phyloP scores from a whole-genome alignment of 1,139 yeast species.

The Casaregolazyma lundiana region DNA sequence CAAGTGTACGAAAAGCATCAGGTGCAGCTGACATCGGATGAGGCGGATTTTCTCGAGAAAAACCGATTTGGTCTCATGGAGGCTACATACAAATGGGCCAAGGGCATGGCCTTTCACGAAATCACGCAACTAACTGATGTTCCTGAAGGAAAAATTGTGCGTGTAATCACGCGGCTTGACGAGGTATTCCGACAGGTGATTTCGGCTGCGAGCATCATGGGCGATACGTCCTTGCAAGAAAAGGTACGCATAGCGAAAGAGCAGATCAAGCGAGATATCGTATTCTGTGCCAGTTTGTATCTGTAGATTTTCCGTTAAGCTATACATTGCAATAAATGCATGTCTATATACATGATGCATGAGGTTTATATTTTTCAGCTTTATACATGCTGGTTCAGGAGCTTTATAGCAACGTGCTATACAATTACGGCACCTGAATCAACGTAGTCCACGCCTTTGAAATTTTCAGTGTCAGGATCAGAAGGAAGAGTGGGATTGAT shows the following conservation, averaged over 20 bases:
- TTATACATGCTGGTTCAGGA: background rate
- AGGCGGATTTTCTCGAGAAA: conserved; percentile 74
- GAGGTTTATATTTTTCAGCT: conserved; percentile 5
- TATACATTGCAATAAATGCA: background rate
- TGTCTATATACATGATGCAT: conserved; percentile 12
- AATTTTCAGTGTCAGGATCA: conserved; percentile 33
- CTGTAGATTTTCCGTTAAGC: conserved; percentile 38
- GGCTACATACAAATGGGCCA: conserved; percentile 97
- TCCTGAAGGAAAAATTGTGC: conserved; percentile 96
- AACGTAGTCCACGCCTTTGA: conserved; percentile 23
- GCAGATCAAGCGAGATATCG: conserved; percentile 90
- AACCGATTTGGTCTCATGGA: conserved; percentile 87
- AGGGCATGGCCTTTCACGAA: conserved; percentile 86
- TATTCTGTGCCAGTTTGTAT: conserved; percentile 92
- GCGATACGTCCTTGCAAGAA: conserved; percentile 80
- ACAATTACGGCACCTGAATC: conserved; percentile 33
- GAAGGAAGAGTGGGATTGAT: conserved; percentile 58
- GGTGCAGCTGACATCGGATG: conserved; percentile 76
- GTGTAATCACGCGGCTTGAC: conserved; percentile 90
- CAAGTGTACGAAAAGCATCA: conserved; percentile 62
- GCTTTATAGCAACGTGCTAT: conserved; percentile 15
- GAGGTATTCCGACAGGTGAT: conserved; percentile 94
- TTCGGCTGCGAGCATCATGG: conserved; percentile 90
- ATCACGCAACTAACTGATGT: conserved; percentile 85
- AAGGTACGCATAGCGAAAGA: conserved; percentile 94